Conservation (phyloP, 2,329 filamentous ascomycete species). For the Phyllosticta ampelicida region DNA sequence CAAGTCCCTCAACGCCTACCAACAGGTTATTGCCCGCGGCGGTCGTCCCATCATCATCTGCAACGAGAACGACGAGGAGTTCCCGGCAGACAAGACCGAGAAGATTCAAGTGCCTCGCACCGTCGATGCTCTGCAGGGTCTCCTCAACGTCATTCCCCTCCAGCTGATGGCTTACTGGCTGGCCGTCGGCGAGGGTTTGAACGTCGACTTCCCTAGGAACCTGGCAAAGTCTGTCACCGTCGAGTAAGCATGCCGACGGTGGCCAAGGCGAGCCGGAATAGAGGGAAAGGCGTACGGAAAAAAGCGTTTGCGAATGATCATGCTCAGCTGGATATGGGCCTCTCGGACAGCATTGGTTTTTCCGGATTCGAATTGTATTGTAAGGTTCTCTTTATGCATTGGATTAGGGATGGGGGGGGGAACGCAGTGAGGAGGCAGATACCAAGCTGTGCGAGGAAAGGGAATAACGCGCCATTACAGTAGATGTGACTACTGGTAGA, state of each 20-base stretch:
- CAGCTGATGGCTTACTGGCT: constrained; percentile 99
- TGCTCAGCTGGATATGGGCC: constrained; percentile 14
- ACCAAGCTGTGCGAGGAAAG: neutral
- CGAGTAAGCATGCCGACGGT: constrained; percentile 52
- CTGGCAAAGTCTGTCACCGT: constrained; percentile 98
- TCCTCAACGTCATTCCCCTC: constrained; percentile 93
- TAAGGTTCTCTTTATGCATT: constrained; percentile 4
- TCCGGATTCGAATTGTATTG: constrained; percentile 1
- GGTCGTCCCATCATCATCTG: constrained; percentile 98
- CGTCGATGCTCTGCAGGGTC: constrained; percentile 88
- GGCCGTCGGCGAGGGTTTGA: constrained; percentile 87
- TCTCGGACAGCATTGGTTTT: constrained; percentile 4
- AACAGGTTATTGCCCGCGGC: constrained; percentile 94
- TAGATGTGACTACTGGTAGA: neutral
- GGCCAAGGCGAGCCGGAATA: constrained; percentile 11
- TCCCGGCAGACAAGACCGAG: constrained; percentile 76
- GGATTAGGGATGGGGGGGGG: neutral
- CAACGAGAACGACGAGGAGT: constrained; percentile 83
- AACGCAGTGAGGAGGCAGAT: neutral
- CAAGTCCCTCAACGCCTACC: constrained; percentile 99
- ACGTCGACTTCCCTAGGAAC: constrained; percentile 98
- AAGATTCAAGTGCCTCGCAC: constrained; percentile 97
- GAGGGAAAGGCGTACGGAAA: constrained; percentile 12
- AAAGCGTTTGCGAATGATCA: constrained; percentile 12
- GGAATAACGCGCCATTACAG: neutral